phyloP scores from a whole-genome alignment of 768 basidiomycete species.

The Thelephora aurantiotincta region DNA sequence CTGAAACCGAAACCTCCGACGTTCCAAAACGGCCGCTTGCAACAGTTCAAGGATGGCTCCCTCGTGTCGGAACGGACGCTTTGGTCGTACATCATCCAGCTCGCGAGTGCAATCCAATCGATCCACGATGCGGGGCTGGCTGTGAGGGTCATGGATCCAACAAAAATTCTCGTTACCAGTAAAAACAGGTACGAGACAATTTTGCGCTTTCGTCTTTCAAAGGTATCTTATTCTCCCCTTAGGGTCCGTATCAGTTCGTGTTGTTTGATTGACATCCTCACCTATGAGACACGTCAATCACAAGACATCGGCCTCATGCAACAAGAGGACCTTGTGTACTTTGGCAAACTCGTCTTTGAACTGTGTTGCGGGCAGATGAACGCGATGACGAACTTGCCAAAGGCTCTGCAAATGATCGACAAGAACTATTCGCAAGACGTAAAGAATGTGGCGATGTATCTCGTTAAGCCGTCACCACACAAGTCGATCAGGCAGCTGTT shows the following conservation, averaged over 20 bases:
- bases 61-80: slow-evolving; percentile 63
- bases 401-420: slow-evolving; percentile 59
- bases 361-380: slow-evolving; percentile 59
- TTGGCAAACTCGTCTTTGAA: slow-evolving; percentile 73
- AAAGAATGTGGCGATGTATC: slow-evolving; percentile 64
- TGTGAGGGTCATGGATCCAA: slow-evolving; percentile 69
- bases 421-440: slow-evolving; percentile 71
- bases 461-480: slow-evolving; percentile 55
- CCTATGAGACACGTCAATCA: slow-evolving; percentile 42
- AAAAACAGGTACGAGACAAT: slow-evolving; percentile 60
- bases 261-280: slow-evolving; percentile 75
- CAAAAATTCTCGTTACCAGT: slow-evolving; percentile 79
- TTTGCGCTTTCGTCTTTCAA: background rate
- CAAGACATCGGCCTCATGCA: slow-evolving; percentile 46
- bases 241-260: slow-evolving; percentile 82
- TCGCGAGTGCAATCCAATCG: slow-evolving; percentile 74
- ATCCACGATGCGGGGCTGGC: slow-evolving; percentile 76
- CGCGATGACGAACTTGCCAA: slow-evolving; percentile 48
- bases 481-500: slow-evolving; percentile 71
- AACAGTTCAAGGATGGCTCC: slow-evolving; percentile 14
- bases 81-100: slow-evolving; percentile 90
- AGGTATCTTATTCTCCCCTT: background rate
- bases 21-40: slow-evolving; percentile 22
- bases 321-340: slow-evolving; percentile 81
- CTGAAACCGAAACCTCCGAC: slow-evolving; percentile 39